These are phyloP conservation scores for Capsella bursapastoris DNA, from an alignment of 345 rosid species.

Conservation along the genomic window DNA sequence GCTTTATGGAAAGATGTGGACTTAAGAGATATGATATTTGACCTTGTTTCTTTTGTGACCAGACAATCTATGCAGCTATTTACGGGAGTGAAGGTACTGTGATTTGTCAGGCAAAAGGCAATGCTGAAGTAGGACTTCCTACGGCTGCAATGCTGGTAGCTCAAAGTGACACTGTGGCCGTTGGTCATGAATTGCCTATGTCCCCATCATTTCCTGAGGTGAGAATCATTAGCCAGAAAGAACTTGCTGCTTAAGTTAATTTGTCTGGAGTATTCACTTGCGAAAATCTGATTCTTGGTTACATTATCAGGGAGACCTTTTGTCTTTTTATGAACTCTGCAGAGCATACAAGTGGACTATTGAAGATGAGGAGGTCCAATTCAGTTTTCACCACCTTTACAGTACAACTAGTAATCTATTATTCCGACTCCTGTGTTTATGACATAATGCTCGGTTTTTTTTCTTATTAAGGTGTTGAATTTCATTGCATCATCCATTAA, in stretches of 20 bases:
- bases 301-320: conserved; percentile 72
- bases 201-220: conserved; percentile 82
- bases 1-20: neutral
- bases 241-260: conserved; percentile 17
- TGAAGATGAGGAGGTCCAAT: conserved; percentile 73
- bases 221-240: conserved; percentile 47
- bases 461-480: conserved; percentile 61
- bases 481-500: conserved; percentile 42
- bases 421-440: conserved; percentile 4
- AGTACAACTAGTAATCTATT: conserved; percentile 2
- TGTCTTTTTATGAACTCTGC: conserved; percentile 86
- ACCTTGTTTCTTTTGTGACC: conserved; percentile 40
- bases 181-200: conserved; percentile 74
- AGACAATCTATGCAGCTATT: conserved; percentile 73
- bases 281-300: conserved; percentile 38
- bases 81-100: conserved; percentile 60
- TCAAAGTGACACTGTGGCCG: conserved; percentile 84
- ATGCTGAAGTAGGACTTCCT: conserved; percentile 74
- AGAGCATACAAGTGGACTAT: conserved; percentile 71
- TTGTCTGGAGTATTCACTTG: conserved; percentile 17
- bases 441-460: conserved; percentile 19
- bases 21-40: conserved; percentile 21
- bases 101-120: conserved; percentile 70
- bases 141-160: conserved; percentile 61
- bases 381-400: conserved; percentile 9